Percentiles rank a stretch among this genome's conserved stretches.
These are phyloP conservation scores for Urochloa ruziziensis DNA, from an alignment of 176 grass and related monocot genomes.

Conservation along the genomic window DNA sequence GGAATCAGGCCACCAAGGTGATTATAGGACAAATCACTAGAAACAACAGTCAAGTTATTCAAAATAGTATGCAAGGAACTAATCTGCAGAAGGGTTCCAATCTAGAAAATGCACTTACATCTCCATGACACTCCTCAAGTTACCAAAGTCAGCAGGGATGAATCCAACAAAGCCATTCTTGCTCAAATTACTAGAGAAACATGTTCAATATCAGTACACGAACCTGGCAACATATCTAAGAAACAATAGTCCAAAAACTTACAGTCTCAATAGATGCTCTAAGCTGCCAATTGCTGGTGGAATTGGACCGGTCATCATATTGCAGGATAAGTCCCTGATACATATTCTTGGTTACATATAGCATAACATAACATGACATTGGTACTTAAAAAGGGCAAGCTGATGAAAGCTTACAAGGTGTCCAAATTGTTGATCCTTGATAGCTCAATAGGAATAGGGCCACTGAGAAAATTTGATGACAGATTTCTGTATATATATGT, in stretches of 20 bases:
- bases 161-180: too few relatives aligned
- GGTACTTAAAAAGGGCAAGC: slow-evolving; percentile 7
- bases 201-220: slow-evolving; percentile 6
- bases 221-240: neutral
- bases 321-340: slow-evolving; percentile 81
- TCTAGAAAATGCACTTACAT: slow-evolving; percentile 57
- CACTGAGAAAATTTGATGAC: slow-evolving; percentile 78
- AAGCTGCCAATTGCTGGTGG: slow-evolving; percentile 79
- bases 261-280: slow-evolving; percentile 92
- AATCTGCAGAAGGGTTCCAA: neutral
- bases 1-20: slow-evolving; percentile 67
- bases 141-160: neutral
- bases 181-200: neutral
- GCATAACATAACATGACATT: neutral
- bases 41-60: slow-evolving; percentile 31
- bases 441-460: slow-evolving; percentile 83
- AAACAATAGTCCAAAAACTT: slow-evolving; percentile 24
- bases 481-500: slow-evolving; percentile 61
- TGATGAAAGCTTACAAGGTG: slow-evolving; percentile 64
- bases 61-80: slow-evolving; percentile 9
- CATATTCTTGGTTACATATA: slow-evolving; percentile 21
- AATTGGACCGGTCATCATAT: slow-evolving; percentile 81
- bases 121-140: slow-evolving; percentile 93
- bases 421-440: slow-evolving; percentile 94
- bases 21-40: slow-evolving; percentile 73